phyloP scores from a whole-genome alignment of 75 land plant genomes.

The Adiantum capillusveneris region DNA sequence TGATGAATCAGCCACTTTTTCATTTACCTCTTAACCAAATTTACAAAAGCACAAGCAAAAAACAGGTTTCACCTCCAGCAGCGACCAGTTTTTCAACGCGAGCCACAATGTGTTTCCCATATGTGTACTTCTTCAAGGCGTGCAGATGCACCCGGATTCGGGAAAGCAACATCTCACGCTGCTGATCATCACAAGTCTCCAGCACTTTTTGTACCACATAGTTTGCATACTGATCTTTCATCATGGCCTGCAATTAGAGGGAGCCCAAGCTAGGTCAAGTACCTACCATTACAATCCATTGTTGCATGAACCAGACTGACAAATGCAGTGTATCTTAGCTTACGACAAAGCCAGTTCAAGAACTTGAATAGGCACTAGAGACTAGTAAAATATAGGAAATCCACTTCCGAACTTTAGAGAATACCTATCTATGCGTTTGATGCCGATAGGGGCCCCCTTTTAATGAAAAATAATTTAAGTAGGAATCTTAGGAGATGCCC shows the following conservation, averaged over 20 bases:
- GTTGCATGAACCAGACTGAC: too few species aligned
- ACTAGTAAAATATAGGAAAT: too few species aligned
- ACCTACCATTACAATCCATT: too few species aligned
- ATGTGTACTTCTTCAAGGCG: constrained; percentile 79
- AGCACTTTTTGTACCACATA: constrained; percentile 89
- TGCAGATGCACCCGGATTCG: constrained; percentile 72
- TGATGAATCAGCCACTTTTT: not conserved
- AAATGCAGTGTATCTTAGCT: too few species aligned
- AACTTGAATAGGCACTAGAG: too few species aligned
- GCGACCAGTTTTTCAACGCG: constrained; percentile 84
- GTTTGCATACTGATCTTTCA: constrained; percentile 88
- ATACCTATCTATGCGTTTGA: too few species aligned
- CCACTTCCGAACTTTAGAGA: too few species aligned
- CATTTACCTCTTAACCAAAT: not conserved
- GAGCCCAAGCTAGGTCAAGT: too few species aligned
- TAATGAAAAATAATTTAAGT: too few species aligned
- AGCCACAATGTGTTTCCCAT: constrained; percentile 88
- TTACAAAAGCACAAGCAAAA: not conserved
- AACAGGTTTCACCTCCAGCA: constrained; percentile 42
- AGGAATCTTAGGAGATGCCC: too few species aligned
- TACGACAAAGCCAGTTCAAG: too few species aligned
- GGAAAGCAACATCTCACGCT: constrained; percentile 61
- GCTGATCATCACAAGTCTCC: constrained; percentile 77
- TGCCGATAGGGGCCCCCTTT: too few species aligned
- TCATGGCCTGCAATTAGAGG: constrained; percentile 68